Percentiles rank a stretch among this genome's conserved stretches.
phyloP scores from a whole-genome alignment of 208 protist species.

The Naegleria lovaniensis region DNA sequence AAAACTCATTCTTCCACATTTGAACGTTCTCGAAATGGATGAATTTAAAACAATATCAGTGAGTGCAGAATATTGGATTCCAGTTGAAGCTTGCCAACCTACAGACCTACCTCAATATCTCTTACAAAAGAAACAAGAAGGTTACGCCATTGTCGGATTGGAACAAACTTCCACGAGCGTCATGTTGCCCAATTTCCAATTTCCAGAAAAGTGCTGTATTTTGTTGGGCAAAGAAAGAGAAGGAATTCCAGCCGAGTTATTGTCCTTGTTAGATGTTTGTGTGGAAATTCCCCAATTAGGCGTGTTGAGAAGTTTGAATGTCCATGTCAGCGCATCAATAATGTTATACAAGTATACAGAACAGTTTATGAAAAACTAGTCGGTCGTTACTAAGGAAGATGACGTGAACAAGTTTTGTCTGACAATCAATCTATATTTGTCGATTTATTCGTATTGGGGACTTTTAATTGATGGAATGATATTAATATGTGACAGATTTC shows the following conservation, averaged over 20 bases:
- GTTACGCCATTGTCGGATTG: conserved; percentile 74
- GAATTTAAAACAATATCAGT: conserved; percentile 73
- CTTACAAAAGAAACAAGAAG: conserved; percentile 50
- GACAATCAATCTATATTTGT: no score
- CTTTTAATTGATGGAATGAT: no score
- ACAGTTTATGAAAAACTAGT: conserved; percentile 40
- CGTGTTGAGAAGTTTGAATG: conserved; percentile 73
- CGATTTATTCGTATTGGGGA: no score
- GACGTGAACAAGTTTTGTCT: no score
- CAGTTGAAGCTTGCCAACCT: conserved; percentile 59
- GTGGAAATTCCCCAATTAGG: conserved; percentile 83
- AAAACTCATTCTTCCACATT: conserved; percentile 61
- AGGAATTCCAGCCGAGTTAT: conserved; percentile 67
- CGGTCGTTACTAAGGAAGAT: no score
- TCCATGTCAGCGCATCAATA: conserved; percentile 77
- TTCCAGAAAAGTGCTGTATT: conserved; percentile 59
- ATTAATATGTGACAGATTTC: no score
- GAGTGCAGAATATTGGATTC: conserved; percentile 76
- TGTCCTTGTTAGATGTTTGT: conserved; percentile 69
- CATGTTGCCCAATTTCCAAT: conserved; percentile 58
- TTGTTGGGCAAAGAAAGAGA: conserved; percentile 74
- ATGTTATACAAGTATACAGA: conserved; percentile 79
- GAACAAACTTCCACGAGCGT: conserved; percentile 76
- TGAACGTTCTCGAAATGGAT: conserved; percentile 67
- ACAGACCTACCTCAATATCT: conserved; percentile 59